phyloP scores from a whole-genome alignment of 1,139 yeast species.

The Zygotorulaspora mrakii region DNA sequence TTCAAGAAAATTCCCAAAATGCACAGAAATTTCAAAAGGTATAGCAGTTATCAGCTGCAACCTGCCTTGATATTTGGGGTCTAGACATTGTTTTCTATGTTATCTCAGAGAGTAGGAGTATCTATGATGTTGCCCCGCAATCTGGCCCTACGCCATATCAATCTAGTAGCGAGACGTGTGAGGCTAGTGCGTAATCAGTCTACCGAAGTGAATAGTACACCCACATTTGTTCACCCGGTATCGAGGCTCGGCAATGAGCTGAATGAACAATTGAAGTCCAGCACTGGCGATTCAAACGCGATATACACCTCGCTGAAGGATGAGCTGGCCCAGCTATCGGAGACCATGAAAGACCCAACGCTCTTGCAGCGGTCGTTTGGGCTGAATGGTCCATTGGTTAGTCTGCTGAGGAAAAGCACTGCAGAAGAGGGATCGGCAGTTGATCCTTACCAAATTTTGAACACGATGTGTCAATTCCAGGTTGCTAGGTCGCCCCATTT shows the following conservation, averaged over 20 bases:
- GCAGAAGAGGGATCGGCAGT: constrained; percentile 14
- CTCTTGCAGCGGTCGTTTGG: constrained; percentile 21
- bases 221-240: constrained; percentile 16
- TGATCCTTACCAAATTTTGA: constrained; percentile 30
- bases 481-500: constrained; percentile 33
- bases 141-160: constrained; percentile 3
- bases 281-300: constrained; percentile 11
- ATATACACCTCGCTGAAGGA: constrained; percentile 19
- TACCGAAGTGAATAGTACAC: constrained; percentile 2
- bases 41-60: too few relatives aligned
- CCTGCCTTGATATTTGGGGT: too few relatives aligned
- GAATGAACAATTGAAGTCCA: constrained; percentile 13
- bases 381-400: constrained; percentile 22
- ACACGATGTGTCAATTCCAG: constrained; percentile 24
- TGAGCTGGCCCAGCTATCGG: constrained; percentile 11
- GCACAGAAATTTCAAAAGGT: constrained; percentile 1
- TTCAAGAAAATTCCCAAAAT: constrained; percentile 1
- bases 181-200: constrained; percentile 9
- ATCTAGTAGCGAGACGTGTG: neutral
- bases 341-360: constrained; percentile 14
- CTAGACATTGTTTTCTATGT: too few relatives aligned
- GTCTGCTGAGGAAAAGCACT: constrained; percentile 22
- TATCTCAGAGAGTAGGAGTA: neutral
- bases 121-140: constrained; percentile 9
- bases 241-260: constrained; percentile 14